A percentile compares a stretch with the other conserved stretches of the same genome.
phyloP scores from a whole-genome alignment of 768 basidiomycete genomes.

The Lentinula sp. region DNA sequence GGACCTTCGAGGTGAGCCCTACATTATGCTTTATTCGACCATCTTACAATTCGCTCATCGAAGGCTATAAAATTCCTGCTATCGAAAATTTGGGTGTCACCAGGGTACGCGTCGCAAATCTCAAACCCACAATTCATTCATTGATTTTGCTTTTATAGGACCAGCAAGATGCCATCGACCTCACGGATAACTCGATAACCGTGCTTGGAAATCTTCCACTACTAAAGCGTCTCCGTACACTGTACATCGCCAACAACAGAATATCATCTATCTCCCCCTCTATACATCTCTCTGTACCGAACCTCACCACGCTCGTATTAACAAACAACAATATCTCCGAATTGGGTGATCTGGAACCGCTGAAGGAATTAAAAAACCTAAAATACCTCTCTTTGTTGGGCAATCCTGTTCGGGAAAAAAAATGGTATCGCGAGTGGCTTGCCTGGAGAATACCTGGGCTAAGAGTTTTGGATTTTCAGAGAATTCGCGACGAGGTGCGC shows the following conservation, averaged over 20 bases:
- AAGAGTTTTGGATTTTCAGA: constrained; percentile 92
- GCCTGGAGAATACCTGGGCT: constrained; percentile 81
- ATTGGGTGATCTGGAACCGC: constrained; percentile 79
- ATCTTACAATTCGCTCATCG: constrained; percentile 18
- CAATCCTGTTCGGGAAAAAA: constrained; percentile 84
- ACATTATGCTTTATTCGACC: constrained; percentile 6
- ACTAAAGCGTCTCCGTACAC: constrained; percentile 76
- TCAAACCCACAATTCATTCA: background rate
- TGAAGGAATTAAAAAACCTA: constrained; percentile 69
- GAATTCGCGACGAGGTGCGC: constrained; percentile 90
- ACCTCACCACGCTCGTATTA: constrained; percentile 77
- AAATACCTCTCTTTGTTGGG: constrained; percentile 74
- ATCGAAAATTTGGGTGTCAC: constrained; percentile 97
- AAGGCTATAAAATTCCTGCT: constrained; percentile 90
- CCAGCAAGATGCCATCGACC: constrained; percentile 90
- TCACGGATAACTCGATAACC: constrained; percentile 86
- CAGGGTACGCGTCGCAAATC: constrained; percentile 43
- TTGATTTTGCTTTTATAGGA: constrained; percentile 43
- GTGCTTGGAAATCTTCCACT: constrained; percentile 82
- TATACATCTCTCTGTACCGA: constrained; percentile 77
- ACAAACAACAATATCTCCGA: constrained; percentile 79
- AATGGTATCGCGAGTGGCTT: constrained; percentile 97
- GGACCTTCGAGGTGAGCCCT: constrained; percentile 72
- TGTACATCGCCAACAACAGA: constrained; percentile 88
- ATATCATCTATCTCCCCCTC: constrained; percentile 78